Evolutionary conservation across 1,139 yeast species (phyloP), one percentile per base, ranked within the genome.

Genomic region (Diutina ranongensis): DNA sequence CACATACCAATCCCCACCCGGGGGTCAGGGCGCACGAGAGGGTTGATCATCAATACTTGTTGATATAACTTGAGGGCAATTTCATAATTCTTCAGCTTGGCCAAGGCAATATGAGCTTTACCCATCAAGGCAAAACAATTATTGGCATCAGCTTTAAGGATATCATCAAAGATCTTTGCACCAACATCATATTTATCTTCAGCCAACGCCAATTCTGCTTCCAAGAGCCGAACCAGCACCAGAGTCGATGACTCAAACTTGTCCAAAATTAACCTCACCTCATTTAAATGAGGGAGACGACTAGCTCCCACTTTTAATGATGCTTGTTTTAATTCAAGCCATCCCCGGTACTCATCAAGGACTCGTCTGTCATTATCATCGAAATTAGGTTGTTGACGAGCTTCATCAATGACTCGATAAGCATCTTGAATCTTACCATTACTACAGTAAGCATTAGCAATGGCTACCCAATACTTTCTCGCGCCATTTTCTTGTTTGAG

Each of bases 1-100:
- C 97, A 89, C 54, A 92, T 68, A 38, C 98, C 99, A 52, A 92
- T 80, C 21, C 98, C 99, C 49, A 92, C 74, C 63, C 99, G 73
- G 19, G 98, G 95, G 62, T 92, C 98, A 1, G 97, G 97, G 52
- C 74, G 74, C 57, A 83, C 68, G 35, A 79, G 58, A 1, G 97
- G 97, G 51, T 87, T 81, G 46, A 82, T 70, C 44, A 81, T 73
- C 53, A 92, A 69, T 9, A 86, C 82, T 52, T 82, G 85, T 64
- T 92, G 99, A 62, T 84, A 92, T 42, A 84, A 62, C 58, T 82
- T 83, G 54, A 92, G 72, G 16, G 97, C 92, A 8, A 73, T 78
- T 31, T 74, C 61, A 62, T 81, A 88, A 58, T 85, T 84, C 5
- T 25, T 5, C 3, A 68, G 62, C 60, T 82, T 83, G 52, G 75